These are phyloP conservation scores for Puccinia horiana DNA, from an alignment of 1,284 basidiomycete genomes.

Conservation along the genomic window DNA sequence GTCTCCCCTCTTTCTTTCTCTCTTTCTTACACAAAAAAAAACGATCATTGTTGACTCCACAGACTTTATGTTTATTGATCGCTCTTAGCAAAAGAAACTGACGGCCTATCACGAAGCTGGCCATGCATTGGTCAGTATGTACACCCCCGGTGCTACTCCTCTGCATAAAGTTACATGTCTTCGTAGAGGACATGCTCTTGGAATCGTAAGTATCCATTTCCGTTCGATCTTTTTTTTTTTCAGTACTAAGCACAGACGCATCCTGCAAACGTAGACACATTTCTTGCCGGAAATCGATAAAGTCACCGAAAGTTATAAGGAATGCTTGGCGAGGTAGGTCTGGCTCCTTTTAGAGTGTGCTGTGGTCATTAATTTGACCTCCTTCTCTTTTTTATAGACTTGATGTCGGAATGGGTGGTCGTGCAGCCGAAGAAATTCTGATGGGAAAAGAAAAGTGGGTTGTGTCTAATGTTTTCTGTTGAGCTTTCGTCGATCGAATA, in stretches of 20 bases:
- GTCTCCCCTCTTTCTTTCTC: constrained; percentile 56
- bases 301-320: constrained; percentile 55
- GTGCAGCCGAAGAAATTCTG: constrained; percentile 87
- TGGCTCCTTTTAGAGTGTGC: constrained; percentile 46
- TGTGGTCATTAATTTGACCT: constrained; percentile 61
- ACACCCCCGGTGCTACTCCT: constrained; percentile 89
- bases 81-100: constrained; percentile 56
- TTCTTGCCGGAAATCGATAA: constrained; percentile 79
- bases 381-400: constrained; percentile 61
- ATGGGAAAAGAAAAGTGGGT: constrained; percentile 84
- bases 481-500: not conserved
- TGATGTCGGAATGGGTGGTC: constrained; percentile 87
- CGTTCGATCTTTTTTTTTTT: not conserved
- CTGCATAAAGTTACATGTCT: constrained; percentile 94
- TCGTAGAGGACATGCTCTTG: constrained; percentile 86
- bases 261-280: constrained; percentile 63
- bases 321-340: constrained; percentile 41
- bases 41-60: no score
- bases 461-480: not conserved
- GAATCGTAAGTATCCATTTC: constrained; percentile 67
- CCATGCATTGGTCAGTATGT: constrained; percentile 84
- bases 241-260: not conserved
- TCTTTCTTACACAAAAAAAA: constrained; percentile 48
- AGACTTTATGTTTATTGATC: not conserved
- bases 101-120: constrained; percentile 97